Evolutionary conservation across 192 early-diverging fungal species (phyloP), one percentile per base, ranked within the genome.

Genomic region (Spizellomyces sp.): DNA sequence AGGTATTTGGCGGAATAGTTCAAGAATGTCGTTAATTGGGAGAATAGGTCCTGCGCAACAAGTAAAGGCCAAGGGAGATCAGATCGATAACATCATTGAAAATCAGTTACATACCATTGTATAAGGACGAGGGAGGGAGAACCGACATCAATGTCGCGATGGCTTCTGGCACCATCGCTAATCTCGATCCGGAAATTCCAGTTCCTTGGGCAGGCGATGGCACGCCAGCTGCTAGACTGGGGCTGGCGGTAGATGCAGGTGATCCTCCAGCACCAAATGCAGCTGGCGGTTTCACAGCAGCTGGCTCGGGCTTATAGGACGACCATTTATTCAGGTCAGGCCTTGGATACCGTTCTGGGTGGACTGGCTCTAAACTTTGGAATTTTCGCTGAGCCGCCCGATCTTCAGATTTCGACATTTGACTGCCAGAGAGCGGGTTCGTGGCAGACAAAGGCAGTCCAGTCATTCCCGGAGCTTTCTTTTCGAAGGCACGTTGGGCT

Each of bases 301-400:
- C 70, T 27, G 77, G 67, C 59, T 86, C 84, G 6, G 88, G 85
- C 48, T 87, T 87, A 69, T 89, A 90, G 6, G 79, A 54, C n/a
- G 75, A 76, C 90, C 90, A 94, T 67, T 87, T 88, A 6, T 75
- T 78, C 56, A 92, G 81, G 65, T 94, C 92, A 9, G 93, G 93
- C 17, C 89, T 78, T 17, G 90, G 88, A 75, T 88, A 92, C 66
- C 83, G 64, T 54, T 91, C 90, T 21, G 89, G 76, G 69, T 90
- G 79, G 22, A 90, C 84, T 17, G 90, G 79, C 36, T 88, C 85
- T 66, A 66, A 47, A 59, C 58, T 74, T 48, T 64, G 50, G 45
- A 46, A 65, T 63, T 43, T 52, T 52, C 77, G 46, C 9, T 21
- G 21, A 44, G 41, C 58, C 45, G 17, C 42, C 46, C 27, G 71